Base-by-base conservation (phyloP, 495 filamentous ascomycete species). In the Xylaria palmicola region DNA sequence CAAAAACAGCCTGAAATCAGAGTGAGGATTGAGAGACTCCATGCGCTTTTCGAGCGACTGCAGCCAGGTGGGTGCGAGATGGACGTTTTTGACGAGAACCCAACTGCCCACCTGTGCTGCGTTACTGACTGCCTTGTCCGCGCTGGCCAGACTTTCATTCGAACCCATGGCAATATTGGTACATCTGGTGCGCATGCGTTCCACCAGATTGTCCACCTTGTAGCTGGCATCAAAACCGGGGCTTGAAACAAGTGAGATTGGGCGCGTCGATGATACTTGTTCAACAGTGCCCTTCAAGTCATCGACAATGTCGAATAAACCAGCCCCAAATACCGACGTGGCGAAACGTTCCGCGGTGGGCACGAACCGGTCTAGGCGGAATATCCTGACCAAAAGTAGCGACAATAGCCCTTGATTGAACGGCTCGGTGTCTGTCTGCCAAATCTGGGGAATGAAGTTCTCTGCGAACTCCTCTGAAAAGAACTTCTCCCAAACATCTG, bases 121-220 rank as follows among this genome's bases (percentile, higher is more conserved):
- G 70, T 91, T 93, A 80, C 84, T 88, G 69, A 99, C 91, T 22
- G 94, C 94, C 74, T 96, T 95, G 77, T 98, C 95, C 30, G 94
- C 94, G 56, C 86, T 93, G 62, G 92, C 86, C 13, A 93, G 79
- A 69, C 92, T 90, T 78, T 99, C 94, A 65, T 91, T 94, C 17
- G 94, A 98, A 65, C 94, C 94, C 94, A 99, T 99, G 65, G 94
- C 94, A 71, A 98, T 97, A 73, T 96, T 97, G 36, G 91, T 91
- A 78, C 94, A 99, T 29, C 82, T 88, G 30, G 87, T 86, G 54
- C 85, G 81, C 72, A 83, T 88, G 63, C 88, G 85, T 72, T 97
- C 91, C 22, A 98, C 94, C 22, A 98, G 81, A 52, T 87, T 91
- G 69, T 98, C 93, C 57, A 99, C 94, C 82, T 97, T 97, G 84